Percentiles rank a stretch among this genome's conserved stretches.
phyloP scores from a whole-genome alignment of 2,329 filamentous ascomycete genomes.

The Alternaria atra region DNA sequence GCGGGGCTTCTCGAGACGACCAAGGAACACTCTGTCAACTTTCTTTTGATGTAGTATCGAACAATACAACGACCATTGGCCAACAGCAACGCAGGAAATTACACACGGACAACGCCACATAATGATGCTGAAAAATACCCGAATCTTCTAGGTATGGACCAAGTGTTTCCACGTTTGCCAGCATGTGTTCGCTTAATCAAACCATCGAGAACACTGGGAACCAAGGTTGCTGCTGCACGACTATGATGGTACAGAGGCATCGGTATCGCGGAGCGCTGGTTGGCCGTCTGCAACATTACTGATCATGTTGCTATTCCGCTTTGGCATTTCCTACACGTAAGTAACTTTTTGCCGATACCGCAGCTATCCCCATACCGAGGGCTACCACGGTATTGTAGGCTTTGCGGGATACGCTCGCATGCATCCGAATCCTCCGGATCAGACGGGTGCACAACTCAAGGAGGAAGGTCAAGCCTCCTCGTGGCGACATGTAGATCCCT shows the following conservation, averaged over 20 bases:
- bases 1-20: neutral
- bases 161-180: neutral
- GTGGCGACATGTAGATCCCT: constrained; percentile 2
- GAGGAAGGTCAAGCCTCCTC: constrained; percentile 4
- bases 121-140: neutral
- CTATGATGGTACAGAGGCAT: neutral
- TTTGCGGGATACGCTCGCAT: neutral
- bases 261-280: neutral
- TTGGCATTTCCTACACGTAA: neutral
- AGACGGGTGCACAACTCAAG: neutral
- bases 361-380: neutral
- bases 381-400: neutral
- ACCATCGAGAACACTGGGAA: neutral
- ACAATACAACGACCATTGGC: neutral
- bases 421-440: neutral
- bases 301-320: neutral
- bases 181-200: neutral
- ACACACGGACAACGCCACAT: neutral
- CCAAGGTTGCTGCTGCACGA: neutral
- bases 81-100: neutral
- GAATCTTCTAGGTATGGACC: neutral
- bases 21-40: neutral
- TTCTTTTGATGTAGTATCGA: neutral
- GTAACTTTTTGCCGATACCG: neutral
- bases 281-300: neutral